These are phyloP conservation scores for Talaromyces sp. DNA, from an alignment of 2,329 filamentous ascomycete genomes.

Conservation along the genomic window DNA sequence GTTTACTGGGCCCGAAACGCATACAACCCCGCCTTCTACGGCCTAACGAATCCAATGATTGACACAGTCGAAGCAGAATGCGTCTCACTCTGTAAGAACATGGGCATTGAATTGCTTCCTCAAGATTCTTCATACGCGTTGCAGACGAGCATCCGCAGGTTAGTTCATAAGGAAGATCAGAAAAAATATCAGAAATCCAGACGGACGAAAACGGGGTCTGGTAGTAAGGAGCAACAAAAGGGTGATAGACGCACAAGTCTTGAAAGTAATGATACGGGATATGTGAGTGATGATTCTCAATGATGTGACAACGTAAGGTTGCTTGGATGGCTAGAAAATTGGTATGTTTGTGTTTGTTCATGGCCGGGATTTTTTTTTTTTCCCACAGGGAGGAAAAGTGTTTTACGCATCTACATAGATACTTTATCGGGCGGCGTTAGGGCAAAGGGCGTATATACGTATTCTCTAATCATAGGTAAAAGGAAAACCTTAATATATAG, in stretches of 20 bases:
- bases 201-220: constrained; percentile 15
- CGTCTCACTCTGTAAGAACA: constrained; percentile 30
- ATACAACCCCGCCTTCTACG: constrained; percentile 41
- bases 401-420: no score
- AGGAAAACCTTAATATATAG: no score
- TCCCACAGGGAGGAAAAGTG: no score
- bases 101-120: constrained; percentile 30
- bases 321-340: no score
- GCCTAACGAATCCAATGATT: constrained; percentile 34
- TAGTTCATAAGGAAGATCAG: constrained; percentile 16
- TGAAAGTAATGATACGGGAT: constrained; percentile 37
- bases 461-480: no score
- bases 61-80: constrained; percentile 38
- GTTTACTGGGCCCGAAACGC: constrained; percentile 43
- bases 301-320: no score
- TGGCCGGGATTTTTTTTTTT: no score
- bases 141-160: constrained; percentile 20
- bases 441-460: no score
- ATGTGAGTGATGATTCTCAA: constrained; percentile 27
- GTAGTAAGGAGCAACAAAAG: background rate
- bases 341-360: no score
- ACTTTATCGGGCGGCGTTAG: no score
- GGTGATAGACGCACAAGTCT: constrained; percentile 26
- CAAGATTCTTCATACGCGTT: constrained; percentile 21
- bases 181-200: constrained; percentile 15